Base-by-base conservation (phyloP, 352 stramenopile genomes). In the Pythium grandisporangium region DNA sequence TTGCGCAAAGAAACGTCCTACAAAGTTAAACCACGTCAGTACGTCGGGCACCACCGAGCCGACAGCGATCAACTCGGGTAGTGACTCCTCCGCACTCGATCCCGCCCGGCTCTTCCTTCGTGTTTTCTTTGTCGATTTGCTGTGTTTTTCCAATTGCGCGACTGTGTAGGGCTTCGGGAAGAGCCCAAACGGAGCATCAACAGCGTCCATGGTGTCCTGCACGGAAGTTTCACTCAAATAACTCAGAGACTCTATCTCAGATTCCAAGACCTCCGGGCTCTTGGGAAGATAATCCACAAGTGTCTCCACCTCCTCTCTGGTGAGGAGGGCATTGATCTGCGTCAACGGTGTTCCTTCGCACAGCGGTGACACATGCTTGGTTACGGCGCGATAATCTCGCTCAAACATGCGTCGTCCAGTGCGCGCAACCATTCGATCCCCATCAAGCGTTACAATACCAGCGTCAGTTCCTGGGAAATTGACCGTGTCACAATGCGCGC, bases 391-490 rank as follows among this genome's bases (percentile, higher is more conserved):
- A 51, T 89, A 89, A 46, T 89, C 76, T 27, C 76, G 58, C 48
- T 89, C 76, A 35, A 70, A 84, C 76, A 89, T 86, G 30, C 76
- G 72, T 12, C 76, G 70, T 4, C 76, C 76, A 1, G 63, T 66
- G 1, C 70, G 63, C 7, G 76, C 77, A 6, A 86, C 48, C 76
- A 89, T 86, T 23, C 68, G 63, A 39, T 85, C 61, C 19, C 70
- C 62, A 43, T 82, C 72, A 42, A 89, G 69, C 33, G 68, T 61
- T 11, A 89, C 72, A 38, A 89, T 81, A 1, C 76, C 76, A 2
- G 72, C 68, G 36, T 86, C 76, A 6, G 76, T 89, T 4, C 76
- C 76, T 0, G 76, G 76, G 13, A 89, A 89, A 23, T 81, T 89
- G 2, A 89, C 76, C 0, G 72, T 86, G 14, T 81, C 70, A 38